phyloP scores from a whole-genome alignment of 805 yeast species.

The Lipomyces kockii region DNA sequence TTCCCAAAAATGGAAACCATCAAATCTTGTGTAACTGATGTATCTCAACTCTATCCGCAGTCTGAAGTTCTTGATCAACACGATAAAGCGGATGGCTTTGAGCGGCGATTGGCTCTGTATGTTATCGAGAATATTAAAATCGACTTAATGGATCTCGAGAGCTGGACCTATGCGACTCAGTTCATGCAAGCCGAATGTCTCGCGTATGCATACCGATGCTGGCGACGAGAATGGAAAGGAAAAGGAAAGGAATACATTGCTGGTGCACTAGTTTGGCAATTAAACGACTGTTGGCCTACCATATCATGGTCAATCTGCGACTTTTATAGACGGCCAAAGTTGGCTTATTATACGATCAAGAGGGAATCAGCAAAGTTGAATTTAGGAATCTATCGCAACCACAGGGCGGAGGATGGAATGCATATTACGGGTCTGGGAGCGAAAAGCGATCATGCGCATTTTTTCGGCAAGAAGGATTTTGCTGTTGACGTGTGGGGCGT shows the following conservation, averaged over 20 bases:
- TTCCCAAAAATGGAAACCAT: slow-evolving; percentile 50
- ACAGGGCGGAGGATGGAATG: slow-evolving; percentile 26
- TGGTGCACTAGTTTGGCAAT: slow-evolving; percentile 60
- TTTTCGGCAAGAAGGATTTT: slow-evolving; percentile 41
- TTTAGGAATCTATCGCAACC: slow-evolving; percentile 48
- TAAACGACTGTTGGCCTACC: slow-evolving; percentile 59
- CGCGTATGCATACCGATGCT: slow-evolving; percentile 52
- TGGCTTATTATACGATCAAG: slow-evolving; percentile 55
- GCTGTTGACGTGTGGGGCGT: slow-evolving; percentile 52
- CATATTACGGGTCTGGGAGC: neutral
- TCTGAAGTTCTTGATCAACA: slow-evolving; percentile 53
- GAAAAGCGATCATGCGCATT: slow-evolving; percentile 39
- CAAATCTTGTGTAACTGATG: slow-evolving; percentile 48
- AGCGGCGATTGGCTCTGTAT: slow-evolving; percentile 53
- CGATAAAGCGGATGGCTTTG: slow-evolving; percentile 56
- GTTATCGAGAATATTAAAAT: slow-evolving; percentile 53
- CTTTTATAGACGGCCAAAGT: slow-evolving; percentile 50
- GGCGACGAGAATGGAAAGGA: slow-evolving; percentile 55
- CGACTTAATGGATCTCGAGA: slow-evolving; percentile 45
- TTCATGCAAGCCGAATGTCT: slow-evolving; percentile 58
- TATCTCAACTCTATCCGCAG: slow-evolving; percentile 52
- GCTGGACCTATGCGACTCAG: slow-evolving; percentile 59
- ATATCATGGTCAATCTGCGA: slow-evolving; percentile 58
- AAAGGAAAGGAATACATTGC: slow-evolving; percentile 48
- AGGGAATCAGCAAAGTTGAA: slow-evolving; percentile 49